Conservation (phyloP, 768 basidiomycete genomes). For the Rhizopogon vesiculosus region DNA sequence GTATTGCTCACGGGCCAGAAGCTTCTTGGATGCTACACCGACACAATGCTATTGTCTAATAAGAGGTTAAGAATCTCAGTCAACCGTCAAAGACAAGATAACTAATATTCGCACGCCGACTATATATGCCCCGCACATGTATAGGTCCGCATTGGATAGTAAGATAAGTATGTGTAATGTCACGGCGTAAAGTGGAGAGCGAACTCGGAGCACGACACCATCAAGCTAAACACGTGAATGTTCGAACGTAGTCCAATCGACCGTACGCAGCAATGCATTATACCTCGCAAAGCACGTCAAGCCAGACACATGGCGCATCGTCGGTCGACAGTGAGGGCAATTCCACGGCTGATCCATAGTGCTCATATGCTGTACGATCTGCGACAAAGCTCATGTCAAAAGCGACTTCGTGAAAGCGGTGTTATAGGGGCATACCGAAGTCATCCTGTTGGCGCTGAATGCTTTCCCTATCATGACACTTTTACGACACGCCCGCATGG, state of each 20-base stretch:
- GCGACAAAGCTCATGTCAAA: neutral
- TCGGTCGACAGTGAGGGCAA: conserved; percentile 83
- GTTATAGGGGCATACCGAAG: conserved; percentile 33
- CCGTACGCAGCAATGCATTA: conserved; percentile 5
- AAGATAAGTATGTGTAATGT: neutral
- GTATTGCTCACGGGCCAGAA: too few relatives aligned
- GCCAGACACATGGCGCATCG: conserved; percentile 73
- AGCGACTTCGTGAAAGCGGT: neutral
- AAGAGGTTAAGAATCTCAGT: too few relatives aligned
- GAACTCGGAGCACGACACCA: neutral
- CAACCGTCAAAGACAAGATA: too few relatives aligned
- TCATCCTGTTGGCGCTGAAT: conserved; percentile 76
- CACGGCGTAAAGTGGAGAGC: neutral
- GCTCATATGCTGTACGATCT: conserved; percentile 81
- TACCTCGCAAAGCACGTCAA: conserved; percentile 28
- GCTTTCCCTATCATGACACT: conserved; percentile 96
- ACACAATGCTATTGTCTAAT: too few relatives aligned
- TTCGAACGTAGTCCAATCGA: conserved; percentile 35
- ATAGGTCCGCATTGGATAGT: neutral
- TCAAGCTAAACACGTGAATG: neutral
- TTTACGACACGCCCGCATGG: conserved; percentile 91
- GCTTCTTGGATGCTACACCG: too few relatives aligned
- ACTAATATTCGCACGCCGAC: too few relatives aligned
- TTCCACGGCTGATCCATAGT: conserved; percentile 86
- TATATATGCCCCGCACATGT: too few relatives aligned